Evolutionary conservation across 2,329 filamentous ascomycete genomes (phyloP), one percentile per base, ranked within the genome.

Genomic region (Remersonia thermophila): DNA sequence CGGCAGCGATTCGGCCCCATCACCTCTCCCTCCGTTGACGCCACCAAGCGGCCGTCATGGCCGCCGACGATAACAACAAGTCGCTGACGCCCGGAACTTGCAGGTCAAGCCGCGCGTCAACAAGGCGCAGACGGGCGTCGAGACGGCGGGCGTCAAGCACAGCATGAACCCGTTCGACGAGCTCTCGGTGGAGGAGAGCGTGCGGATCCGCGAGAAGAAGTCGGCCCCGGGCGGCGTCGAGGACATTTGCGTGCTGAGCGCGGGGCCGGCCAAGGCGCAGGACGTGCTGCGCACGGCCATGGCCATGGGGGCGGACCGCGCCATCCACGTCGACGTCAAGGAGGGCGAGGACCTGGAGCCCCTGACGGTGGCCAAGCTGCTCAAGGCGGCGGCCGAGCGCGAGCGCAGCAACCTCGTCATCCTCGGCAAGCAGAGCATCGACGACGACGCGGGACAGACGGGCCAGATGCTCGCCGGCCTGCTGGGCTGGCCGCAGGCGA

Each of bases 161-260:
- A 87, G 80, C 58, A 89, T 98, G 76, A 98, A 96, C 71, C 91
- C 91, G 14, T 98, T 98, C 65, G 91, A 98, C 69, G 91, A 98
- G 62, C 83, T 98, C 54, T 93, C 86, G 30, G 78, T 98, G 60
- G 91, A 98, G 65, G 91, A 96, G 67, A 84, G 87, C 35, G 83
- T 95, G 35, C 85, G 84, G 28, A 81, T 98, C 56, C 87, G 91
- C 60, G 89, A 96, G 61, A 82, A 83, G 67, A 82, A 83, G 60
- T 60, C 63, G 38, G 75, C 76, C 13, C 71, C 77, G 13, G 67
- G 73, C 46, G 79, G 80, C 52, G 87, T 98, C 43, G 80, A 86
- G 49, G 86, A 95, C 59, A 96, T 98, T 55, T 78, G 91, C 57
- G 82, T 84, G 51, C 77, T 96, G 59, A 83, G 79, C 37, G 87